Evolutionary conservation across 441 rosid species (phyloP), one percentile per base, ranked within the genome.

Genomic region (Adansonia rubrostipa): DNA sequence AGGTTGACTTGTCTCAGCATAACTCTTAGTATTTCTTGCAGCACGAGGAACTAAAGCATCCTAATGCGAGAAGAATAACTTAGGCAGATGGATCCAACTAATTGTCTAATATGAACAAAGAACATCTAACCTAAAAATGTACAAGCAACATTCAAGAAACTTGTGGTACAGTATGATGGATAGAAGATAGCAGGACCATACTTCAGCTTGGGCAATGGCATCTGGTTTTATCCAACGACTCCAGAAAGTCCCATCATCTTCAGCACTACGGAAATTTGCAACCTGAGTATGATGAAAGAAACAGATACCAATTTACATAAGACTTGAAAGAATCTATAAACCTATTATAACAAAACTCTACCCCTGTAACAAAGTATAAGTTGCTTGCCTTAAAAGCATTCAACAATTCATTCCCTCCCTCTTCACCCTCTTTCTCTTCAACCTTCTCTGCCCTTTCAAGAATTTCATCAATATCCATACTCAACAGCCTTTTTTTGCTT

Each of bases 151-250:
- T 44, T 66, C 40, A 40, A 66, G 42, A 79, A 73, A 66, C 28
- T 58, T 33, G 77, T 75, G 22, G 36, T 53, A 70, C 65, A 76
- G 14, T 24, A 78, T 75, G 77, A 77, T 63, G 53, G 68, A 78
- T 76, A 65, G 66, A 77, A 53, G 20, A 78, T 40, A 36, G 57
- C 54, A 11, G 61, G 22, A 58, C 60, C 88, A 82, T 92, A 95
- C 99, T 82, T 97, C 99, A 33, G 99, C 99, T 66, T 87, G 89
- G 57, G 90, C 87, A 28, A 97, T 81, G 22, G 98, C 94, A 5
- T 97, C 99, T 65, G 99, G 99, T 87, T 95, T 95, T 86, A 97
- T 97, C 99, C 99, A 97, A 53, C 99, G 98, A 88, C 99, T 97
- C 99, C 99, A 97, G 74, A 97, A 97, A 79, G 94, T 92, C 78